Evolutionary conservation across 2,329 filamentous ascomycete genomes (phyloP).

Genomic region (Talaromyces amestolkiae): DNA sequence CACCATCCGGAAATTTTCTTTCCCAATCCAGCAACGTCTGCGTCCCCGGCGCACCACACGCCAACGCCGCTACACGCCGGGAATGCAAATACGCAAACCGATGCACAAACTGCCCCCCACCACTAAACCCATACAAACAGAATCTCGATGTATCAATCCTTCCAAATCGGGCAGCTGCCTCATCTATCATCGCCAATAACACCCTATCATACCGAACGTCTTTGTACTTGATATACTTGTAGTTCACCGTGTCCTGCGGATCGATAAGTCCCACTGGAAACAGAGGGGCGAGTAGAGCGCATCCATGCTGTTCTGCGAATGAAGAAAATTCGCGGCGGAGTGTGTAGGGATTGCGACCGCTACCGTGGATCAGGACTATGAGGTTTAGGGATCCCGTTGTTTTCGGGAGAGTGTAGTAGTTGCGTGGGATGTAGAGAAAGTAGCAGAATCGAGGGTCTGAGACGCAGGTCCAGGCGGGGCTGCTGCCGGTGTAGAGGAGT

Average conservation of each 20-base stretch:
- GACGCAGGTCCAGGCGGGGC: slow-evolving; percentile 7
- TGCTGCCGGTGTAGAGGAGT: too few relatives aligned
- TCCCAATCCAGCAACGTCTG: not conserved
- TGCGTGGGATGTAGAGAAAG: slow-evolving; percentile 11
- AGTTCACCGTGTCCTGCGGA: slow-evolving; percentile 7
- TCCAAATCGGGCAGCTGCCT: not conserved
- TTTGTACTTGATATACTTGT: slow-evolving; percentile 7
- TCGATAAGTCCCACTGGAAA: slow-evolving; percentile 5
- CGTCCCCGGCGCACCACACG: slow-evolving; percentile 7
- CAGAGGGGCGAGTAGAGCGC: slow-evolving; percentile 3
- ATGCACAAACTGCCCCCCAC: slow-evolving; percentile 8
- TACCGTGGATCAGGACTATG: too few relatives aligned
- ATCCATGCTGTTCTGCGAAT: slow-evolving; percentile 4
- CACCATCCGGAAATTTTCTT: not conserved
- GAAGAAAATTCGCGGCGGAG: slow-evolving; percentile 1
- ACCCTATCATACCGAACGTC: slow-evolving; percentile 2
- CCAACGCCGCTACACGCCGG: not conserved
- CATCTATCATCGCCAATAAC: not conserved
- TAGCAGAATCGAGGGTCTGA: slow-evolving; percentile 9
- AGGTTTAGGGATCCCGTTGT: too few relatives aligned
- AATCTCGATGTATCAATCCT: not conserved
- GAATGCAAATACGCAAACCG: slow-evolving; percentile 14
- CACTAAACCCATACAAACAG: slow-evolving; percentile 10
- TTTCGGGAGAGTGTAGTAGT: not conserved
- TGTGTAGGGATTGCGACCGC: too few relatives aligned